Evolutionary conservation across 176 grass and related monocot genomes (phyloP).

Genomic region (Cenchrus americanus): DNA sequence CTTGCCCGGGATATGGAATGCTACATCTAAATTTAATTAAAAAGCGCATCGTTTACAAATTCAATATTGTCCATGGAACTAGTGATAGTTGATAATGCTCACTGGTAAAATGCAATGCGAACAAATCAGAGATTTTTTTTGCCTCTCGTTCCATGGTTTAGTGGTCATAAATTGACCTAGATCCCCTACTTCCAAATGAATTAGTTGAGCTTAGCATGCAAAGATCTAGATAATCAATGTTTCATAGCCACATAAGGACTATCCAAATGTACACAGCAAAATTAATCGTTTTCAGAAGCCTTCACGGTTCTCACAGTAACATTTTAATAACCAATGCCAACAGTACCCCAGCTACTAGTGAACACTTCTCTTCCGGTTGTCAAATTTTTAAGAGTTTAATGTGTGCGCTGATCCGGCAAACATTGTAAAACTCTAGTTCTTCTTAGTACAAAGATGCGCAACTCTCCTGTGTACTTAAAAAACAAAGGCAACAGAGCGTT

Average conservation of each 20-base stretch:
- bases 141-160: neutral
- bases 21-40: too few relatives aligned
- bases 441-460: too few relatives aligned
- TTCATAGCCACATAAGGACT: neutral
- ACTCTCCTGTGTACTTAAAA: neutral
- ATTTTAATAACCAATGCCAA: neutral
- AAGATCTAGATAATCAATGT: neutral
- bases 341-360: neutral
- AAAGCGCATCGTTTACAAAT: too few relatives aligned
- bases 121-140: neutral
- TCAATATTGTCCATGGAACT: too few relatives aligned
- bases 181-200: neutral
- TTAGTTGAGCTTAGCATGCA: neutral
- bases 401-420: too few relatives aligned
- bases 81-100: neutral
- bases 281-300: neutral
- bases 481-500: too few relatives aligned
- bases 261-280: neutral
- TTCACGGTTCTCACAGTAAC: neutral
- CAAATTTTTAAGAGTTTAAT: neutral
- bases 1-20: too few relatives aligned
- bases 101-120: neutral
- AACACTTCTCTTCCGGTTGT: neutral
- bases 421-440: too few relatives aligned
- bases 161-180: neutral